These are phyloP conservation scores for Coniosporium apollinis DNA, from an alignment of 495 filamentous ascomycete genomes.

Conservation along the genomic window DNA sequence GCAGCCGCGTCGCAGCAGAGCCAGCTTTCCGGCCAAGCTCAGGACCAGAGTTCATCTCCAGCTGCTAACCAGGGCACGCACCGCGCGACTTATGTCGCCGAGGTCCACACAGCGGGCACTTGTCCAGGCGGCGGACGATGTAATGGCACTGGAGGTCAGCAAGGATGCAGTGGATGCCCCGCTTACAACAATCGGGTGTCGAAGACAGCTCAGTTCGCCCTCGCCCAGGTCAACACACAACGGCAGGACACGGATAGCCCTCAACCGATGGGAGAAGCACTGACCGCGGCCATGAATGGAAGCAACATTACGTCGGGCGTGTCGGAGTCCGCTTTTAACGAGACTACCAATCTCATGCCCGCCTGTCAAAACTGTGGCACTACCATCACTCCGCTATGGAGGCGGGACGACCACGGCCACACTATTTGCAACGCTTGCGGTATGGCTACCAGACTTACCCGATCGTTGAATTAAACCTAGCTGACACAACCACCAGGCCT, in stretches of 20 bases:
- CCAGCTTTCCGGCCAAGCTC: conserved; percentile 10
- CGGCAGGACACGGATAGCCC: not conserved
- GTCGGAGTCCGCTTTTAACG: too few species aligned
- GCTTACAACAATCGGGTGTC: conserved; percentile 94
- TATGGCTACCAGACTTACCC: conserved; percentile 35
- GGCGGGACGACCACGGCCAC: conserved; percentile 85
- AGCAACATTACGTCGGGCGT: too few species aligned
- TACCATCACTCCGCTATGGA: conserved; percentile 91
- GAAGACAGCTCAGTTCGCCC: conserved; percentile 57
- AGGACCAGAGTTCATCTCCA: conserved; percentile 25
- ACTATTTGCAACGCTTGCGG: conserved; percentile 98
- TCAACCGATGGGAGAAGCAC: too few species aligned
- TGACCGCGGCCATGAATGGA: too few species aligned
- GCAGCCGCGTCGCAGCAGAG: conserved; percentile 4
- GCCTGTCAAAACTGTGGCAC: conserved; percentile 97
- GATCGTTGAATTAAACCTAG: not conserved
- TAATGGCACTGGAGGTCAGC: conserved; percentile 93
- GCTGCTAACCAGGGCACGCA: conserved; percentile 24
- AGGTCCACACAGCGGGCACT: conserved; percentile 60
- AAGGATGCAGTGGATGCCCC: conserved; percentile 88
- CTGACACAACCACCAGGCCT: conserved; percentile 38
- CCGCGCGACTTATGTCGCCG: conserved; percentile 61
- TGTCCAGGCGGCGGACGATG: conserved; percentile 92
- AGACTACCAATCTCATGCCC: conserved; percentile 55
- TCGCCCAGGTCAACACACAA: conserved; percentile 27